A percentile compares a stretch with the other conserved stretches of the same genome.
phyloP scores from a whole-genome alignment of 805 yeast genomes.

The Candida ficus region DNA sequence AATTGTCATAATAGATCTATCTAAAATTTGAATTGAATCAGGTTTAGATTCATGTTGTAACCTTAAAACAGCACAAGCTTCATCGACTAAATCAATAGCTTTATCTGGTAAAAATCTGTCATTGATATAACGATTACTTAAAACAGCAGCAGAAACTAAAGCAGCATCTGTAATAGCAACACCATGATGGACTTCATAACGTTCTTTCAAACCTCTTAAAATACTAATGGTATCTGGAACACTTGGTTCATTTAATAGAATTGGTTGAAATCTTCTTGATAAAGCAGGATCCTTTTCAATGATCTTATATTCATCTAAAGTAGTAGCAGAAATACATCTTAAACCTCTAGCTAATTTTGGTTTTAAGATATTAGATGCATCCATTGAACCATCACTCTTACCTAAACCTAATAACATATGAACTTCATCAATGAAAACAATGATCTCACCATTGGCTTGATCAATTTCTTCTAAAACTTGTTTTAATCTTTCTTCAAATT shows the following conservation, averaged over 20 bases:
- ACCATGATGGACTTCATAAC: conserved; percentile 96
- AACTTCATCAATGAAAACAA: conserved; percentile 85
- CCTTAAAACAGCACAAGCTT: conserved; percentile 92
- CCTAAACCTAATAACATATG: conserved; percentile 89
- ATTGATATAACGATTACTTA: conserved; percentile 84
- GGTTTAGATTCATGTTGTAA: conserved; percentile 97
- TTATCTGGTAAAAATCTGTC: conserved; percentile 93
- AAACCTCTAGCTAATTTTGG: conserved; percentile 94
- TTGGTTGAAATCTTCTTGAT: conserved; percentile 91
- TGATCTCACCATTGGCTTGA: conserved; percentile 66
- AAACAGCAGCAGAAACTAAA: conserved; percentile 86
- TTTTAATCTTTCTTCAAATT: conserved; percentile 87
- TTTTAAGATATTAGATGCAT: conserved; percentile 87
- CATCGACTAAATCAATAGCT: conserved; percentile 95
- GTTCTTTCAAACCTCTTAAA: conserved; percentile 87
- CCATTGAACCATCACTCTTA: conserved; percentile 91
- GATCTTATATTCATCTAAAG: conserved; percentile 89
- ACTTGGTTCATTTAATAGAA: conserved; percentile 78
- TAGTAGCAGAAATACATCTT: conserved; percentile 95
- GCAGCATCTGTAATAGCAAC: conserved; percentile 92
- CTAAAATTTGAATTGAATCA: conserved; percentile 85
- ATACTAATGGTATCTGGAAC: conserved; percentile 90
- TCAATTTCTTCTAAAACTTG: conserved; percentile 79
- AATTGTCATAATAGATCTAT: conserved; percentile 85
- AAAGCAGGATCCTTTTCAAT: conserved; percentile 96